A percentile compares a stretch with the other conserved stretches of the same genome.
Conservation (phyloP, 2,329 filamentous ascomycete species). For the Sordariomycetes sp. region DNA sequence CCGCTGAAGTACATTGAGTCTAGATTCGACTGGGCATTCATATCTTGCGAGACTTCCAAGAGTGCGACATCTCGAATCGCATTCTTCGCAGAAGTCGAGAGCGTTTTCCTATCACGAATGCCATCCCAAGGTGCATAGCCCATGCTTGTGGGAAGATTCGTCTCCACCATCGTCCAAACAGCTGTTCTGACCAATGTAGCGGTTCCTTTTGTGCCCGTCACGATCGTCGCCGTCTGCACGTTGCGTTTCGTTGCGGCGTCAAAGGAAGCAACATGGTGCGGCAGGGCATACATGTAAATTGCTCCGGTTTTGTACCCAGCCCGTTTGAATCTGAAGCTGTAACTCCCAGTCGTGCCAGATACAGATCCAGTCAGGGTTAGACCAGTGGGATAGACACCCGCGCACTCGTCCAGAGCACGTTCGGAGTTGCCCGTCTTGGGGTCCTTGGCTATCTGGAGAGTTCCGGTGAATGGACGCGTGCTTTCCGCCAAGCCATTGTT, state of each 20-base stretch:
- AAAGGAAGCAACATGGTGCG: constrained; percentile 77
- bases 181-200: constrained; percentile 64
- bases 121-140: constrained; percentile 72
- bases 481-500: constrained; percentile 59
- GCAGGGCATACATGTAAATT: constrained; percentile 78
- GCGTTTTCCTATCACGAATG: background rate
- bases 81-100: constrained; percentile 22
- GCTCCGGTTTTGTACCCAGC: constrained; percentile 52
- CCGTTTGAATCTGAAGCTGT: constrained; percentile 64
- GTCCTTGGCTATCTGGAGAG: constrained; percentile 77
- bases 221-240: constrained; percentile 49
- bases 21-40: constrained; percentile 61
- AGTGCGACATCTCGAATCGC: constrained; percentile 44
- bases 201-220: constrained; percentile 78
- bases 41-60: constrained; percentile 70
- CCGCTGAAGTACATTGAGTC: constrained; percentile 92
- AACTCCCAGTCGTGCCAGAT: constrained; percentile 53
- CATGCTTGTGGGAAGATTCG: constrained; percentile 60
- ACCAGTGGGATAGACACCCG: constrained; percentile 57
- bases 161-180: constrained; percentile 70
- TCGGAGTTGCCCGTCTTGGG: constrained; percentile 49
- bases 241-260: constrained; percentile 43
- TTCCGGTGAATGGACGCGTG: constrained; percentile 60
- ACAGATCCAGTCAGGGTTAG: constrained; percentile 49
- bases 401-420: constrained; percentile 63